Base-by-base conservation (phyloP, 2,329 filamentous ascomycete species). In the Xylariaceae sp. region DNA sequence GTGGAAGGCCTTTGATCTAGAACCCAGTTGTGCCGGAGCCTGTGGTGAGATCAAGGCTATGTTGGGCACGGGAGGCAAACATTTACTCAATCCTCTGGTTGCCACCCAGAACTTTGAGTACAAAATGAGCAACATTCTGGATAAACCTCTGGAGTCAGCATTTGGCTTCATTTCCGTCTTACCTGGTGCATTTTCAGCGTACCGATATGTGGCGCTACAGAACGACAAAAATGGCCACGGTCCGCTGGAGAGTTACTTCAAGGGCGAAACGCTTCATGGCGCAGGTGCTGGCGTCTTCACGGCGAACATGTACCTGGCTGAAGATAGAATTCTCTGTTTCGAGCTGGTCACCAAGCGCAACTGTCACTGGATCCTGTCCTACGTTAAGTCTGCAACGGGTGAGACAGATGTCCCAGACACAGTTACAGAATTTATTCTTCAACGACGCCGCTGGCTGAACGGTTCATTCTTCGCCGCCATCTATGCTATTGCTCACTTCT, bases 61-160 rank as follows among this genome's bases (percentile, higher is more conserved):
- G 77, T 96, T 97, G 74, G 95, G 95, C 6, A 91, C 88, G 65
- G 87, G 84, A 21, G 93, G 92, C 70, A 79, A 87, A 4, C 92
- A 94, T 61, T 82, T 99, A 14, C 79, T 99, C 41, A 99, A 99
- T 69, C 95, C 95, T 0, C 81, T 99, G 5, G 94, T 99, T 14
- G 95, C 95, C 0, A 96, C 92, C 41, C 95, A 99, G 69, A 99
- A 99, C 73, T 99, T 99, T 66, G 95, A 99, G 79, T 99, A 99
- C 81, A 99, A 99, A 76, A 97, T 99, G 92, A 96, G 92, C 36
- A 99, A 99, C 69, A 99, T 99, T 68, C 82, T 99, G 23, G 95
- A 99, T 73, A 99, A 99, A 75, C 95, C 95, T 0, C 80, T 99
- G 2, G 95, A 99, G 74, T 96, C 92, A 0, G 94, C 96, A 0